These are phyloP conservation scores for Fusarium newnesense DNA, from an alignment of 2,329 filamentous ascomycete species.

Conservation along the genomic window DNA sequence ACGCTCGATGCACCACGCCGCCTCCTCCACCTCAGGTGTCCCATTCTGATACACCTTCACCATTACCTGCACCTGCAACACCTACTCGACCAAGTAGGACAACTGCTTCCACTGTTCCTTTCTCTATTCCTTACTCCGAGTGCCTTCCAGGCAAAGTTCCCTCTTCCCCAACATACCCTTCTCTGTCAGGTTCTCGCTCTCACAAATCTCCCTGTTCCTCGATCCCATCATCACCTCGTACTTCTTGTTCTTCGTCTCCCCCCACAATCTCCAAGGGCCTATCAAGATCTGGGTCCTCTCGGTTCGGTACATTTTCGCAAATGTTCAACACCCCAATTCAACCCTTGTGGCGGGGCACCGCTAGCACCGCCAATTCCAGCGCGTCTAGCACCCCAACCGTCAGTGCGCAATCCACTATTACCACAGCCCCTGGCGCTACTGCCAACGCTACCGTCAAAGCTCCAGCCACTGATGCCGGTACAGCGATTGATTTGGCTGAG, in stretches of 20 bases:
- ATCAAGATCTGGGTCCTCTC: constrained; percentile 41
- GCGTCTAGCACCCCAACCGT: constrained; percentile 26
- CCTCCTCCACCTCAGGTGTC: constrained; percentile 28
- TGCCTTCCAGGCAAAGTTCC: constrained; percentile 24
- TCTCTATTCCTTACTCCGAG: constrained; percentile 24
- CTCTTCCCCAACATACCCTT: constrained; percentile 25
- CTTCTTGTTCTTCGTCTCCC: constrained; percentile 39
- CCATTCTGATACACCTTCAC: constrained; percentile 19
- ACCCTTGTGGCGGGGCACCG: constrained; percentile 41
- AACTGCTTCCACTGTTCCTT: constrained; percentile 9
- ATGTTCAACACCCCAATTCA: constrained; percentile 40
- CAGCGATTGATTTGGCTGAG: constrained; percentile 27
- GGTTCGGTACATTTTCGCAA: constrained; percentile 42
- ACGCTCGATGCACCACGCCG: constrained; percentile 38
- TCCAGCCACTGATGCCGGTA: constrained; percentile 32
- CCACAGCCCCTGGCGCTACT: constrained; percentile 25
- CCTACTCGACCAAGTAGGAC: constrained; percentile 29
- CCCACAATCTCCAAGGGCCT: constrained; percentile 43
- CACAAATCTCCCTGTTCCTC: constrained; percentile 21
- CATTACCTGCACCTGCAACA: constrained; percentile 26
- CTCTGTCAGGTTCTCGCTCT: constrained; percentile 5
- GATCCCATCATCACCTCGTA: constrained; percentile 36
- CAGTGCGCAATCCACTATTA: constrained; percentile 25
- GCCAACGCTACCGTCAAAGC: constrained; percentile 33
- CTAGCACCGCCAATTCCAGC: constrained; percentile 23